Evolutionary conservation across 2,329 filamentous ascomycete species (phyloP).

Genomic region (Aspergillus persii): DNA sequence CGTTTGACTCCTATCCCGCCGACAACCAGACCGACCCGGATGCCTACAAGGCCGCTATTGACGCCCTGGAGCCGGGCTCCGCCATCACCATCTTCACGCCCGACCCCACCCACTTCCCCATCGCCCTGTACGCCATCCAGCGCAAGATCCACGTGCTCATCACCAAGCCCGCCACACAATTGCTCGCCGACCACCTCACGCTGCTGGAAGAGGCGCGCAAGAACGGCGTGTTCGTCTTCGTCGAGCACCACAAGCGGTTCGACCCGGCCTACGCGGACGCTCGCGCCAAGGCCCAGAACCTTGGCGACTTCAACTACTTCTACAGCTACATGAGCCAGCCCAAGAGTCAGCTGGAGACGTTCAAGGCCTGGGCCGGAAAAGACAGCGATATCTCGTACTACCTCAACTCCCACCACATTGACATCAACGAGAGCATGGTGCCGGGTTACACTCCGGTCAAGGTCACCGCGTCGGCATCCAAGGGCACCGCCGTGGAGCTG

Average conservation of each 20-base stretch:
- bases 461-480: constrained; percentile 76
- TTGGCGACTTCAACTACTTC: constrained; percentile 98
- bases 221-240: constrained; percentile 80
- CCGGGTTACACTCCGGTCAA: constrained; percentile 74
- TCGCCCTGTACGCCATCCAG: constrained; percentile 88
- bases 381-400: constrained; percentile 96
- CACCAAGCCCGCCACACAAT: constrained; percentile 90
- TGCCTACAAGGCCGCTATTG: constrained; percentile 85
- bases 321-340: constrained; percentile 96
- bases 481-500: constrained; percentile 72
- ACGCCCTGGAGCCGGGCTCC: constrained; percentile 74
- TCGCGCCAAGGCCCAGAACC: constrained; percentile 67
- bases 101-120: constrained; percentile 87
- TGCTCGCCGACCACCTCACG: constrained; percentile 72
- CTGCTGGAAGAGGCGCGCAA: constrained; percentile 71
- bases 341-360: constrained; percentile 87
- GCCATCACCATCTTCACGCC: constrained; percentile 96
- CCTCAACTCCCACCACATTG: constrained; percentile 90
- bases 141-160: constrained; percentile 85
- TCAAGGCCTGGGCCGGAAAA: constrained; percentile 89
- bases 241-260: constrained; percentile 96
- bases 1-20: constrained; percentile 78
- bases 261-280: constrained; percentile 92
- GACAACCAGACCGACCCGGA: constrained; percentile 71
- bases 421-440: constrained; percentile 91